phyloP scores from a whole-genome alignment of 106 monocot genomes.

The Allium fistulosum region DNA sequence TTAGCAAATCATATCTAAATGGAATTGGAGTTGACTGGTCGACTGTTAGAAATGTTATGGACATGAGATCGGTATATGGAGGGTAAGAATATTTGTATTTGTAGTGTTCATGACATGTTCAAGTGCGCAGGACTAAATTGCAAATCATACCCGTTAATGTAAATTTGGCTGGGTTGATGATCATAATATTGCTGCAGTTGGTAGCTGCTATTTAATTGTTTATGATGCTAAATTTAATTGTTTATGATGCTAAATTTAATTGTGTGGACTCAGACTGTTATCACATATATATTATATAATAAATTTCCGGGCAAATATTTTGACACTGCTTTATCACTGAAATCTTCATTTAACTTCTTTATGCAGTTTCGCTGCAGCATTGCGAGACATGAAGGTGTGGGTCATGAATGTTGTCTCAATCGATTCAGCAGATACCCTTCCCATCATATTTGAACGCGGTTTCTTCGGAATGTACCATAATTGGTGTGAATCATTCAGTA shows the following conservation, averaged over 20 bases:
- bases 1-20: slow-evolving; percentile 44
- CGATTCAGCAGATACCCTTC: slow-evolving; percentile 88
- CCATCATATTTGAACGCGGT: slow-evolving; percentile 86
- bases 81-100: slow-evolving; percentile 33
- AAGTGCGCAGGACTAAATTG: too few species aligned
- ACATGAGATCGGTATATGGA: slow-evolving; percentile 67
- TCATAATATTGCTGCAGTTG: too few species aligned
- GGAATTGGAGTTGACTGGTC: slow-evolving; percentile 59
- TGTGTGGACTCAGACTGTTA: too few species aligned
- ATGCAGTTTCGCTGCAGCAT: slow-evolving; percentile 78
- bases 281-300: too few species aligned
- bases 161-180: too few species aligned
- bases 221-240: too few species aligned
- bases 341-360: background rate
- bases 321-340: slow-evolving; percentile 34
- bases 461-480: slow-evolving; percentile 67
- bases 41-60: slow-evolving; percentile 65
- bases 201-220: too few species aligned
- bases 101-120: too few species aligned
- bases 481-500: slow-evolving; percentile 90
- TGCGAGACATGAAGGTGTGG: slow-evolving; percentile 76
- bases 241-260: too few species aligned
- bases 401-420: slow-evolving; percentile 91
- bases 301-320: too few species aligned
- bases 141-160: too few species aligned